Base-by-base conservation (phyloP, 2,329 filamentous ascomycete species). In the Aspergillus floridensis region DNA sequence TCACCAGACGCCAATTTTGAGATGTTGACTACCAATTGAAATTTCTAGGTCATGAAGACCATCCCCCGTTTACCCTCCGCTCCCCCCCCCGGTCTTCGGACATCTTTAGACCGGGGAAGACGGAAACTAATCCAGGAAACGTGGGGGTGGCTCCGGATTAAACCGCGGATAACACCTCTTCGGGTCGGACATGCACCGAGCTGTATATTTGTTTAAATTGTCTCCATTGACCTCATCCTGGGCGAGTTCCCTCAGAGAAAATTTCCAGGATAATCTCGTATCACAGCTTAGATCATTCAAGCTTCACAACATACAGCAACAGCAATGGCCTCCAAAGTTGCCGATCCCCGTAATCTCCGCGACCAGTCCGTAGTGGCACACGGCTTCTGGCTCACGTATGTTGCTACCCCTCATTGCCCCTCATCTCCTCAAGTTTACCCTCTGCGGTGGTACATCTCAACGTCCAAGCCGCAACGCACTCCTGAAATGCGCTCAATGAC, bases 381-480 rank as follows among this genome's bases (percentile, higher is more conserved):
- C 41, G 72, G 72, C 26, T 74, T 74, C 65, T 74, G 72, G 72
- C 67, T 74, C 53, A 74, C 72, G 72, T 74, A 72, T 62, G 71
- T 72, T 29, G 21, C 56, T 59, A 16, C 29, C 48, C 48, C 16
- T 35, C 24, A 46, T 44, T 29, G 14, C 22, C n/a, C 7, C 21
- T 12, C n/a, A 11, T 19, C 7, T 21, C 7, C 21, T 41, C 41
- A 21, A 35, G 58, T 16, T 24, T 10, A 4, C 16, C 21, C 1
- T 29, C 0, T n/a, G 5, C 11, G 7, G 14, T 31, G 5, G 11
- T 49, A 22, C 14, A 19, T 16, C 38, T 1, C 14, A 44, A 44
- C 38, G 16, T 2, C 16, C 32, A 16, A 19, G 2, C 2, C 16
- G 38, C 38, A 44, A 44, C 14, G 38, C 1, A 44, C 16, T 44